These are phyloP conservation scores for Populus hybrid DNA, from an alignment of 441 rosid genomes.

Conservation along the genomic window DNA sequence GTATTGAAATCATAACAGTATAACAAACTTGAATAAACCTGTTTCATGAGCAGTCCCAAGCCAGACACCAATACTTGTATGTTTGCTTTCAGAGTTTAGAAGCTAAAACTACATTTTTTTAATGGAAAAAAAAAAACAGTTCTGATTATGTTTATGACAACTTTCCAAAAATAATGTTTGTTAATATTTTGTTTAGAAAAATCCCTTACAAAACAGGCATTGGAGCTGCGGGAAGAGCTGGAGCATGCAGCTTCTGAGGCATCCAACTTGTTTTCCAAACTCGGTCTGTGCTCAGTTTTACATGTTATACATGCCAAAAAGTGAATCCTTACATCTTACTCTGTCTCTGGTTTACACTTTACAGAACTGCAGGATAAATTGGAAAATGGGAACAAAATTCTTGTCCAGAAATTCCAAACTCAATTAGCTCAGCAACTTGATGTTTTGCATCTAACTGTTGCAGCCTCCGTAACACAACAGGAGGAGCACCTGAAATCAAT, in stretches of 20 bases:
- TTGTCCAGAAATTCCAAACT: constrained; percentile 62
- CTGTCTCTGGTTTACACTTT: constrained; percentile 10
- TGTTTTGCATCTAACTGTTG: constrained; percentile 58
- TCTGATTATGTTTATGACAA: not conserved
- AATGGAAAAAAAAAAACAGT: not conserved
- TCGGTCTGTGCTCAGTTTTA: constrained; percentile 42
- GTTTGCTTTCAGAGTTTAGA: not conserved
- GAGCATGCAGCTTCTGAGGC: constrained; percentile 71
- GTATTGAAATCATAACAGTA: not conserved
- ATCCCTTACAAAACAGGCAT: constrained; percentile 60
- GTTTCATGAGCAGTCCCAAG: not conserved
- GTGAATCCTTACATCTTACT: not conserved
- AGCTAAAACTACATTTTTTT: too few species aligned
- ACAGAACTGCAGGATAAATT: constrained; percentile 74
- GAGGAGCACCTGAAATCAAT: constrained; percentile 67
- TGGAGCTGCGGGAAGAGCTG: constrained; percentile 65
- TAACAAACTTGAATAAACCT: not conserved
- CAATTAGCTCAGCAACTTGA: constrained; percentile 59
- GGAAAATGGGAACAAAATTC: constrained; percentile 60
- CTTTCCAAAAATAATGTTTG: not conserved
- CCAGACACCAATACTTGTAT: not conserved
- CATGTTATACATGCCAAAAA: not conserved
- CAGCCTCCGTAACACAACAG: constrained; percentile 65
- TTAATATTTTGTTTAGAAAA: constrained; percentile 42
- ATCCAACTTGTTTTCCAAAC: constrained; percentile 62